Evolutionary conservation across 2,329 filamentous ascomycete genomes (phyloP).

Genomic region (Teratosphaeria epicoccoides): DNA sequence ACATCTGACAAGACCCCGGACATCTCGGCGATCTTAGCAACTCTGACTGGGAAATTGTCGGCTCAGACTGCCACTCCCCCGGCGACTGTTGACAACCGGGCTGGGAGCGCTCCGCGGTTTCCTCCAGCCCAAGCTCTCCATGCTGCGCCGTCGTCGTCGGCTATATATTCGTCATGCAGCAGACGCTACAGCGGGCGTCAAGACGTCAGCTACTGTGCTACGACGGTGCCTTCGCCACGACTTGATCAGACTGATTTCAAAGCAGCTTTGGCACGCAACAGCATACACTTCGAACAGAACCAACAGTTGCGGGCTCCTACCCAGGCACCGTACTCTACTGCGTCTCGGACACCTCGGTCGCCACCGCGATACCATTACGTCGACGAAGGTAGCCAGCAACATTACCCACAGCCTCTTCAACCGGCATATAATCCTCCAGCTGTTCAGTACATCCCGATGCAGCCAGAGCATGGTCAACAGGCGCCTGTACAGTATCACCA

Average conservation of each 20-base stretch:
- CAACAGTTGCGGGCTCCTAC: constrained; percentile 5
- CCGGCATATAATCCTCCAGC: constrained; percentile 7
- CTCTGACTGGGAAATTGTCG: constrained; percentile 10
- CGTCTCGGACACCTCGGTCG: constrained; percentile 9
- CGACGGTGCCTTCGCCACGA: constrained; percentile 3
- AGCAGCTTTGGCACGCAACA: constrained; percentile 9
- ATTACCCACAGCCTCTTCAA: constrained; percentile 8
- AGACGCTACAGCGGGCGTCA: constrained; percentile 10
- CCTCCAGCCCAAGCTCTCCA: constrained; percentile 3
- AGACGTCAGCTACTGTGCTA: constrained; percentile 1
- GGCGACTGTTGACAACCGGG: constrained; percentile 5
- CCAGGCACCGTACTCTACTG: constrained; percentile 6
- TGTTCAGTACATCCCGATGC: constrained; percentile 17
- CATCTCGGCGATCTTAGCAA: constrained; percentile 22
- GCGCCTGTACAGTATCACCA: constrained; percentile 9
- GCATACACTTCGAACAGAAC: constrained; percentile 14
- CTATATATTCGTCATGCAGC: constrained; percentile 3
- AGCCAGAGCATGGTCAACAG: constrained; percentile 4
- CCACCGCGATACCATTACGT: constrained; percentile 15
- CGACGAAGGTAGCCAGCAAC: constrained; percentile 8
- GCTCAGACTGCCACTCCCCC: constrained; percentile 9
- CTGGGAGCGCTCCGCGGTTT: constrained; percentile 9
- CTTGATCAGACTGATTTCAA: constrained; percentile 5
- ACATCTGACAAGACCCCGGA: constrained; percentile 10
- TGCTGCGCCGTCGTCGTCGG: neutral